Conservation (phyloP, 495 filamentous ascomycete genomes). For the Cercophora newfieldiana region DNA sequence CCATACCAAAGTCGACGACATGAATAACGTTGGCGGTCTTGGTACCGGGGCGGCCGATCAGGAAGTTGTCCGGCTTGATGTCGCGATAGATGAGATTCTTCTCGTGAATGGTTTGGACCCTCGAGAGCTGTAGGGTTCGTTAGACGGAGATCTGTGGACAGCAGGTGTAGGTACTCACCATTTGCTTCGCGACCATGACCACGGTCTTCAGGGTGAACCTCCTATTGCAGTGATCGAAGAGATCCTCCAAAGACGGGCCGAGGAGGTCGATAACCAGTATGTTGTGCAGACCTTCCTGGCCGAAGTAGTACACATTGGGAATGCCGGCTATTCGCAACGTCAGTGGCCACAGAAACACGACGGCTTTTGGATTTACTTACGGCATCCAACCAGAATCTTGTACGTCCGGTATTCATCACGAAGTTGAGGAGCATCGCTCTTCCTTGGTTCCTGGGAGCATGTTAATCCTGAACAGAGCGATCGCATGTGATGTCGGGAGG, state of each 20-base stretch:
- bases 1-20: constrained; percentile 99
- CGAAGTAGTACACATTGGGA: constrained; percentile 99
- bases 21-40: constrained; percentile 98
- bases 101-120: constrained; percentile 99
- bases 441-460: constrained; percentile 78
- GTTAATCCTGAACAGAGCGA: background rate
- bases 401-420: constrained; percentile 99
- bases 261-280: constrained; percentile 98
- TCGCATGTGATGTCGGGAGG: background rate
- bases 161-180: constrained; percentile 62
- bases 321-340: constrained; percentile 72
- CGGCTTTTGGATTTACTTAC: constrained; percentile 61
- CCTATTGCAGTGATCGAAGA: constrained; percentile 97
- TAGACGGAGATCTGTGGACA: background rate
- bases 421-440: constrained; percentile 96
- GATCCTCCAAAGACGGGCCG: constrained; percentile 92
- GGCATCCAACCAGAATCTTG: constrained; percentile 98
- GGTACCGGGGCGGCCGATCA: constrained; percentile 89
- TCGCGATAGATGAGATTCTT: constrained; percentile 99
- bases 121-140: constrained; percentile 62
- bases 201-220: constrained; percentile 97
- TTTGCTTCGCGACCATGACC: constrained; percentile 99
- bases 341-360: constrained; percentile 22
- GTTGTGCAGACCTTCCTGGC: constrained; percentile 98
- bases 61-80: constrained; percentile 99